Base-by-base conservation (phyloP, 176 grass and related monocot species). In the Oropetium thomaeum region DNA sequence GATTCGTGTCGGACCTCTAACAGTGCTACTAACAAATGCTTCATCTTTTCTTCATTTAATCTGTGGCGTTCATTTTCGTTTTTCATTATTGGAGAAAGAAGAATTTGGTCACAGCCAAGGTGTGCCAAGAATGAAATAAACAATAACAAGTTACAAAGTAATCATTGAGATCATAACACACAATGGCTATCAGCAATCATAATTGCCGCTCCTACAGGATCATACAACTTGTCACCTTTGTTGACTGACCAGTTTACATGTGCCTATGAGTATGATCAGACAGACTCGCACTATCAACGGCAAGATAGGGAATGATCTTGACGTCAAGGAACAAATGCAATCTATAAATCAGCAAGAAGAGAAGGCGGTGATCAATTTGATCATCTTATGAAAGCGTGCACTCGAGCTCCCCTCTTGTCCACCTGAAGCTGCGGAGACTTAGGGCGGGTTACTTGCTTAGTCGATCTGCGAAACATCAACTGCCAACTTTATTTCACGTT, bases 331-430 rank as follows among this genome's bases (percentile, higher is more conserved):
- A 2, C 9, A 25, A n/a, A 5, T 41, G 75, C 52, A 58, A 39
- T 27, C 12, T 28, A 39, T 4, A 48, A 23, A 32, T n/a, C 28
- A 48, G 29, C 62, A 57, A 13, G 7, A 55, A 26, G 9, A 10
- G 15, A 5, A 37, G 35, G 20, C 20, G 20, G 39, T 22, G 47
- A 26, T 15, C 44, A 13, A 31, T 40, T 25, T 42, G 33, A 69
- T 98, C 87, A 96, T 87, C 96, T 85, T 58, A 99, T 88, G 72
- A 92, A 84, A 31, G 82, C 78, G 2, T 81, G 88, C 73, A 80
- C 82, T 45, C 82, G 82, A 9, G 82, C 69, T 8, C 82, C 77
- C 69, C 91, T 86, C 25, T 84, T 65, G 5, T 99, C 85, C 45
- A 99, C 89, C 70, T 78, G 92, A 66, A 95, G 69, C 10, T 92